Percentiles rank a stretch among this genome's conserved stretches.
Evolutionary conservation across 768 basidiomycete species (phyloP).

Genomic region (Leccinum uliginosum): DNA sequence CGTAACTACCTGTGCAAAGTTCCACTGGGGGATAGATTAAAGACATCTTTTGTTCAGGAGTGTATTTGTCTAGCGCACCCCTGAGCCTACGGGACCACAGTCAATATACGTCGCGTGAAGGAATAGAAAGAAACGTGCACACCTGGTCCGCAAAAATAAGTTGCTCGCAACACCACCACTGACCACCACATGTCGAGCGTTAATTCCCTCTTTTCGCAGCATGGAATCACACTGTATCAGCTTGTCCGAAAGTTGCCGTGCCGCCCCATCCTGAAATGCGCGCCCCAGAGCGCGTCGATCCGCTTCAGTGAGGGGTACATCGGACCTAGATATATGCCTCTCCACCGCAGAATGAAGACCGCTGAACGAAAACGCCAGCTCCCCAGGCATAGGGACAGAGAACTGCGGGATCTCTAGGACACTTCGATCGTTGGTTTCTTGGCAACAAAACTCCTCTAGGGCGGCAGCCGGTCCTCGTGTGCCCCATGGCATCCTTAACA

Average conservation of each 20-base stretch:
- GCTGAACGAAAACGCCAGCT: conserved; percentile 56
- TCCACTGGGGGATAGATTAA: conserved; percentile 71
- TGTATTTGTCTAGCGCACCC: conserved; percentile 24
- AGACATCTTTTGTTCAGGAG: conserved; percentile 33
- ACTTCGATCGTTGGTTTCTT: conserved; percentile 14
- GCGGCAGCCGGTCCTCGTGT: conserved; percentile 71
- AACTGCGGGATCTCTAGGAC: conserved; percentile 34
- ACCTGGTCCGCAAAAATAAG: conserved; percentile 61
- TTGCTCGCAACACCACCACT: conserved; percentile 97
- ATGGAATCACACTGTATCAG: conserved; percentile 33
- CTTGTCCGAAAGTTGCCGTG: conserved; percentile 74
- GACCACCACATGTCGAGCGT: conserved; percentile 62
- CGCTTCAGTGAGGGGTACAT: conserved; percentile 27
- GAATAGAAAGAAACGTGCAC: conserved; percentile 9
- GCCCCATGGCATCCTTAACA: conserved; percentile 64
- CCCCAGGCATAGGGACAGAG: background rate
- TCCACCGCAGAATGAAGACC: conserved; percentile 73
- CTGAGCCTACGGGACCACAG: conserved; percentile 27
- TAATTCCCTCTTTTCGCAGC: conserved; percentile 46
- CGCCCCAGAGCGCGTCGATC: conserved; percentile 50
- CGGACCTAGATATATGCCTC: conserved; percentile 43
- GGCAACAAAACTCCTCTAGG: conserved; percentile 65
- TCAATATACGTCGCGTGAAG: background rate
- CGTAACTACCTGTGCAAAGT: conserved; percentile 71
- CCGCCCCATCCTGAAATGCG: conserved; percentile 68